Percentiles rank a stretch among this genome's conserved stretches.
Evolutionary conservation across 495 filamentous ascomycete species (phyloP).

Genomic region (Thozetella sp.): DNA sequence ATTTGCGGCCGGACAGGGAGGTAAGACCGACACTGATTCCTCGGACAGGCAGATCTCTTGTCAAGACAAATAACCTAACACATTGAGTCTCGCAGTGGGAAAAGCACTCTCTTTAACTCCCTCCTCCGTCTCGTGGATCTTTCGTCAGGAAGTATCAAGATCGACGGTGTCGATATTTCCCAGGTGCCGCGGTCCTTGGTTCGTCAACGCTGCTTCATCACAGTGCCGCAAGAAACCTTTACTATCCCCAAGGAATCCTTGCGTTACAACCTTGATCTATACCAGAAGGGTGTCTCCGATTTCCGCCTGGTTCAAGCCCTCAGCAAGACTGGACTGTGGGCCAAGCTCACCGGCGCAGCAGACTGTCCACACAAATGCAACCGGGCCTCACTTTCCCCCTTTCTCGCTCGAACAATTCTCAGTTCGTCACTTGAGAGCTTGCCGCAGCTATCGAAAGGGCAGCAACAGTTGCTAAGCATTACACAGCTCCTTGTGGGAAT

Average conservation of each 20-base stretch:
- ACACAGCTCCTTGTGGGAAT: no score
- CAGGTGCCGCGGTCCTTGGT: slow-evolving; percentile 20
- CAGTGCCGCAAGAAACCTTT: slow-evolving; percentile 43
- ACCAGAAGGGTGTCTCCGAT: not conserved
- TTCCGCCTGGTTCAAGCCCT: slow-evolving; percentile 7
- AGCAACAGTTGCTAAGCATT: slow-evolving; percentile 7
- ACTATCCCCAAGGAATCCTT: slow-evolving; percentile 28
- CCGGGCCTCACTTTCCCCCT: no score
- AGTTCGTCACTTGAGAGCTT: no score
- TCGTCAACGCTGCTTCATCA: slow-evolving; percentile 34
- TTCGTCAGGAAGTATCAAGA: slow-evolving; percentile 21
- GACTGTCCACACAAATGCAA: no score
- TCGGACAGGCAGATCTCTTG: no score
- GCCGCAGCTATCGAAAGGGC: no score
- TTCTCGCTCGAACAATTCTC: no score
- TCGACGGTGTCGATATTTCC: slow-evolving; percentile 33
- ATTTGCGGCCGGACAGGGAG: slow-evolving; percentile 34
- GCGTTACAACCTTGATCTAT: slow-evolving; percentile 24
- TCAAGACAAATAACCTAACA: no score
- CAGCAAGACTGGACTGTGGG: slow-evolving; percentile 14
- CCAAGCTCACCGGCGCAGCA: slow-evolving; percentile 1
- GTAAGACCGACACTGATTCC: no score
- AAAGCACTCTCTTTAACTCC: slow-evolving; percentile 32
- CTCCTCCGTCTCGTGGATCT: slow-evolving; percentile 35
- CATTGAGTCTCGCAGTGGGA: no score